phyloP scores from a whole-genome alignment of 129 eudicot genomes.

The Flaveria sonorensis region DNA sequence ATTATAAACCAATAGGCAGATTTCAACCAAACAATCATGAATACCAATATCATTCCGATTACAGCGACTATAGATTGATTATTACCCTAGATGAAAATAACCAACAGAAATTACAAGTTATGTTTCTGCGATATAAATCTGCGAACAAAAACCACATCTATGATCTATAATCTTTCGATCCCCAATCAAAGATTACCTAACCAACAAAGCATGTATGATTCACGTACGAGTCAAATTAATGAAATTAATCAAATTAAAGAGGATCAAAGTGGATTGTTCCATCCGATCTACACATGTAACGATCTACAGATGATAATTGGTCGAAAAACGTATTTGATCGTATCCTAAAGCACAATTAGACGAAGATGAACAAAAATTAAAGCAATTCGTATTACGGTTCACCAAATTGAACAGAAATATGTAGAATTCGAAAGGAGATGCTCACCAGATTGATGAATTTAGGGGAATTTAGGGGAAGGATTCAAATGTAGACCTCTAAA shows the following conservation, averaged over 20 bases:
- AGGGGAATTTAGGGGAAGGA: neutral
- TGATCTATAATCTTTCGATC: neutral
- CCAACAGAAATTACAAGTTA: no score
- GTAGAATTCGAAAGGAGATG: neutral
- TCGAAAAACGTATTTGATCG: neutral
- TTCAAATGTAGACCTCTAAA: neutral
- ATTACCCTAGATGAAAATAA: neutral
- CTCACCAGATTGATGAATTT: neutral
- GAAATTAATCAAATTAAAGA: neutral
- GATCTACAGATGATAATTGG: neutral
- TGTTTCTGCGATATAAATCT: no score
- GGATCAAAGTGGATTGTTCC: neutral
- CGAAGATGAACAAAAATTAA: neutral
- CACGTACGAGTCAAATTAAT: neutral
- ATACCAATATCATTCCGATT: no score
- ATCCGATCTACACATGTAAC: neutral
- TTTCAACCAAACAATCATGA: no score
- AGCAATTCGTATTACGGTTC: neutral
- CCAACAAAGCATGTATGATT: neutral
- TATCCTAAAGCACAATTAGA: neutral
- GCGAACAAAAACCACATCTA: neutral
- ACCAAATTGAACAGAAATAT: neutral
- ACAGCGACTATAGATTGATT: neutral
- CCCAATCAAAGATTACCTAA: conserved; percentile 1
- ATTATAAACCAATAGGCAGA: no score